A percentile compares a stretch with the other conserved stretches of the same genome.
phyloP scores from a whole-genome alignment of 441 rosid species.

The Adansonia grandidieri region DNA sequence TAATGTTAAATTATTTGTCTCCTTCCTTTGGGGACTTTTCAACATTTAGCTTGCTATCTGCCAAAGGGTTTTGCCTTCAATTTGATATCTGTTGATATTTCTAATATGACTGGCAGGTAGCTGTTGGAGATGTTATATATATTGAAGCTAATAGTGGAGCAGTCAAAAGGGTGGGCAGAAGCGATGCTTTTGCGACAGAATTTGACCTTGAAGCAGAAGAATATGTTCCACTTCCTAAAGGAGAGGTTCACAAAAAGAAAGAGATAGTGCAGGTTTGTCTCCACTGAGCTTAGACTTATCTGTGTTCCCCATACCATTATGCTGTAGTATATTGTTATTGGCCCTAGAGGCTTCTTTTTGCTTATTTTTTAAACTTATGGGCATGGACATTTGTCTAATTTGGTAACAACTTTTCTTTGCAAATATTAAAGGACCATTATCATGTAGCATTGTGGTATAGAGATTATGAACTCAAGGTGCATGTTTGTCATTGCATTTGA shows the following conservation, averaged over 20 bases:
- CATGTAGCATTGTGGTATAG: background rate
- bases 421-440: background rate
- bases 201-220: constrained; percentile 99
- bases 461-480: background rate
- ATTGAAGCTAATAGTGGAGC: constrained; percentile 98
- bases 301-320: background rate
- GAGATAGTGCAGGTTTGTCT: constrained; percentile 91
- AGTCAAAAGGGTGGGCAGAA: constrained; percentile 92
- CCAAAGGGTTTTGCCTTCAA: background rate
- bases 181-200: constrained; percentile 96
- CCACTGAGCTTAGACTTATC: constrained; percentile 4
- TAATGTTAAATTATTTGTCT: background rate
- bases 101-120: constrained; percentile 57
- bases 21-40: background rate
- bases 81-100: background rate
- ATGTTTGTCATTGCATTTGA: background rate
- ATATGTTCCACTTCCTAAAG: constrained; percentile 97
- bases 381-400: background rate
- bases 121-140: constrained; percentile 97
- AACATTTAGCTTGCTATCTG: background rate
- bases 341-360: background rate
- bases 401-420: background rate
- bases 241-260: constrained; percentile 97
- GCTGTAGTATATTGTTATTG: background rate
- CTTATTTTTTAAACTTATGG: background rate